Base-by-base conservation (phyloP, 2,329 filamentous ascomycete genomes). In the Venturia pyrina region DNA sequence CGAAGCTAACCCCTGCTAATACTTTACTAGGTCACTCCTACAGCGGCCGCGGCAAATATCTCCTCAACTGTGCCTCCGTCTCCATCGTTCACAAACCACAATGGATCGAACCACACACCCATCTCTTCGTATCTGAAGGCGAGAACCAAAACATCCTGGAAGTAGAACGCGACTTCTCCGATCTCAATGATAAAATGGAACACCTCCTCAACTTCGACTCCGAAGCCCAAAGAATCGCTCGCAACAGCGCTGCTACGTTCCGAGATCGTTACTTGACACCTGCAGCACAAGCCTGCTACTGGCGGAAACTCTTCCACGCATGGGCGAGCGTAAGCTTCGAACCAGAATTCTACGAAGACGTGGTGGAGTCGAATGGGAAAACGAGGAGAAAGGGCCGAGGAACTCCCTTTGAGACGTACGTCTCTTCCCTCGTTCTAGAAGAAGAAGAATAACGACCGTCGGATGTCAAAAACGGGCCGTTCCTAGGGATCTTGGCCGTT, bases 271-370 rank as follows among this genome's bases (percentile, higher is more conserved):
- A 84, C 69, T 72, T 84, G 40, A 84, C 82, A 1, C 81, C 81
- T 1, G 81, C 82, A 3, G 82, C 82, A 1, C 80, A 84, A 71
- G 78, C 79, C 2, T 85, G 82, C 68, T 85, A 85, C 68, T 85
- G 82, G 82, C 76, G 82, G 13, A 75, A 78, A 59, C 69, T 83
- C 66, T 74, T 83, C 37, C 69, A 72, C 34, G 71, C 68, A 1
- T 78, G 76, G 75, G 70, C 68, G 41, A 68, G 68, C 15, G 77
- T 77, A 48, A 78, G 77, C 48, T 71, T 70, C 50, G 66, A 66
- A 48, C 70, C 69, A 13, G 63, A 70, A 41, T 65, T 68, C 2
- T 71, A 69, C 61, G 64, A 48, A 6, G 37, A 21, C 8, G 43
- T 66, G 17, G 67, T 32, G 64, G 66, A 67, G n/a, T 32, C 43